These are phyloP conservation scores for Fusarium vanettenii DNA, from an alignment of 2,329 filamentous ascomycete genomes.

Conservation along the genomic window DNA sequence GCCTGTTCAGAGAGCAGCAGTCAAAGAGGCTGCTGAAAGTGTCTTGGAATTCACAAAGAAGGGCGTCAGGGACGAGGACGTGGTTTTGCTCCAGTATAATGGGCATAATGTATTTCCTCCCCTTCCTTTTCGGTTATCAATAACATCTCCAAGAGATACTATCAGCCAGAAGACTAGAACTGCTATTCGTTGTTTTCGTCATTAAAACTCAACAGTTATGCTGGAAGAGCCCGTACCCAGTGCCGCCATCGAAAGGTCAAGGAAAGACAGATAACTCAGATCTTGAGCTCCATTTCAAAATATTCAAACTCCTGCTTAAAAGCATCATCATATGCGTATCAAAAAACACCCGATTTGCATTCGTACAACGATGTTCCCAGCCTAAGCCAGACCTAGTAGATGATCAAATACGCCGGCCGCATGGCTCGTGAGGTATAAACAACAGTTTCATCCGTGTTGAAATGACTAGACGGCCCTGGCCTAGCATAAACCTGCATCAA, in stretches of 20 bases:
- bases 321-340: not conserved
- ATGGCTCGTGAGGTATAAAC: not conserved
- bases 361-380: not conserved
- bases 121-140: not conserved
- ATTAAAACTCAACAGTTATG: not conserved
- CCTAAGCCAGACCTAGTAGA: not conserved
- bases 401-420: not conserved
- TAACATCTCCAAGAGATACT: not conserved
- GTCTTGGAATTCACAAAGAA: not conserved
- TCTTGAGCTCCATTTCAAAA: not conserved
- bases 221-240: not conserved
- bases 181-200: too few species aligned
- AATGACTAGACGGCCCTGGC: not conserved
- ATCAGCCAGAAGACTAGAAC: too few species aligned
- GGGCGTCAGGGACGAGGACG: not conserved
- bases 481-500: not conserved
- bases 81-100: not conserved
- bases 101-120: not conserved
- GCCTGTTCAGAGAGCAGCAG: not conserved
- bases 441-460: not conserved
- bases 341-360: not conserved
- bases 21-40: not conserved
- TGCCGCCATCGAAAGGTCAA: not conserved
- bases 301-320: not conserved
- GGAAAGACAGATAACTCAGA: not conserved